These are phyloP conservation scores for Aureobasidium sp. DNA, from an alignment of 2,329 filamentous ascomycete genomes.

Conservation along the genomic window DNA sequence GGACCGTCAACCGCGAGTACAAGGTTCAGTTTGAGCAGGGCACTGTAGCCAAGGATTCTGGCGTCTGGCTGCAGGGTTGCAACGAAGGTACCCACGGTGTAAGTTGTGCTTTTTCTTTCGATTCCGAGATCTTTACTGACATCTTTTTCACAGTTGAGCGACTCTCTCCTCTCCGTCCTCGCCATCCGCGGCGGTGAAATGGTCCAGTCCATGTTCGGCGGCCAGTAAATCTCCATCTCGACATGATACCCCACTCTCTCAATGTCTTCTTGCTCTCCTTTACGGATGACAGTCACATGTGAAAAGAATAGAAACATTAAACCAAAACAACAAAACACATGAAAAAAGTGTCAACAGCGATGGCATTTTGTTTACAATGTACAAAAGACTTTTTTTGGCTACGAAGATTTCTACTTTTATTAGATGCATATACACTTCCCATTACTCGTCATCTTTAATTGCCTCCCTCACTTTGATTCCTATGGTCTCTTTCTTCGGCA, in stretches of 20 bases:
- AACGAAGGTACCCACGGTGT: constrained; percentile 88
- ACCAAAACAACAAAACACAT: background rate
- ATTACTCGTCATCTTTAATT: too few relatives aligned
- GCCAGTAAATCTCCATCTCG: background rate
- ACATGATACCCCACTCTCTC: background rate
- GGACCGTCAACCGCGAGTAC: constrained; percentile 70
- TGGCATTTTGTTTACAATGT: background rate
- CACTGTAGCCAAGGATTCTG: constrained; percentile 61
- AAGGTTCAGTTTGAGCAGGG: constrained; percentile 60
- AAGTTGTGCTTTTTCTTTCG: constrained; percentile 36
- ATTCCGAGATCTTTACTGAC: background rate
- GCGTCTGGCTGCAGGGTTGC: constrained; percentile 89
- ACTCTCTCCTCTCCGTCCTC: constrained; percentile 29
- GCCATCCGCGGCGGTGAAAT: constrained; percentile 30
- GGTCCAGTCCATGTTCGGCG: constrained; percentile 29
- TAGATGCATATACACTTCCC: background rate
- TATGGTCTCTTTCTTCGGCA: too few relatives aligned
- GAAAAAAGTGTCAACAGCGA: background rate
- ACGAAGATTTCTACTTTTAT: background rate
- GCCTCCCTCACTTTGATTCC: too few relatives aligned
- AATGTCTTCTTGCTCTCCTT: background rate
- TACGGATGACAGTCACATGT: background rate
- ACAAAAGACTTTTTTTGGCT: background rate
- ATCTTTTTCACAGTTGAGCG: constrained; percentile 19
- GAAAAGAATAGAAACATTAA: background rate